These are phyloP conservation scores for Chrysochromulina parva DNA, from an alignment of 78 protist species.

Conservation along the genomic window DNA sequence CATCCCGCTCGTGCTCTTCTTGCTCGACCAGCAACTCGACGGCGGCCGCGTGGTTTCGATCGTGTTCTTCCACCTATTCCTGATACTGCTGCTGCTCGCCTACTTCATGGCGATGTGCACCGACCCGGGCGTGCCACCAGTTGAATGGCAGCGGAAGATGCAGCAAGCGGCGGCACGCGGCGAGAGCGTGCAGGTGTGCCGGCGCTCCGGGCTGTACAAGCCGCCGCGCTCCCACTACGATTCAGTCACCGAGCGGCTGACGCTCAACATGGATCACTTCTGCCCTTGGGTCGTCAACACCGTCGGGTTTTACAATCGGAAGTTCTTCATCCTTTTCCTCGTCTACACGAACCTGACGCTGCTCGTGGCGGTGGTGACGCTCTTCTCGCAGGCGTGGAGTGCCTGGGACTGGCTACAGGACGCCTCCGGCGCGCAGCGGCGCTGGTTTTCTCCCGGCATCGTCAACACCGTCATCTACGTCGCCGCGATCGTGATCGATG, in stretches of 20 bases:
- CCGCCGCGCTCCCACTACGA: constrained; percentile 42
- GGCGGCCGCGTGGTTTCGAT: background rate
- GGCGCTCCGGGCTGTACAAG: background rate
- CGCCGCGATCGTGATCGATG: background rate
- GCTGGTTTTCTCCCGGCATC: background rate
- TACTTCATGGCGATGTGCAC: background rate
- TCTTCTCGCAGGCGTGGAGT: too few species aligned
- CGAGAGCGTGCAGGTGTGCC: background rate
- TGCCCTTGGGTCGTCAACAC: constrained; percentile 40
- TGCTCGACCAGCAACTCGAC: background rate
- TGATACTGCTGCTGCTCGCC: background rate
- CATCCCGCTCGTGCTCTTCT: background rate
- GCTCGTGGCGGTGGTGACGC: background rate
- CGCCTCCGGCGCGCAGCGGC: too few species aligned
- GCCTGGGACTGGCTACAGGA: too few species aligned
- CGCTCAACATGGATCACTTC: constrained; percentile 44
- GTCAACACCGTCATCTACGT: background rate
- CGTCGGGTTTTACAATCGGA: constrained; percentile 26
- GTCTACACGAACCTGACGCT: background rate
- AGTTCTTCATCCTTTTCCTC: constrained; percentile 33
- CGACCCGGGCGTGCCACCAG: constrained; percentile 9
- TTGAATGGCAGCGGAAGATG: background rate
- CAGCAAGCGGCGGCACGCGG: background rate
- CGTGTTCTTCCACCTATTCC: background rate
- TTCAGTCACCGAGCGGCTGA: background rate